Evolutionary conservation across 805 yeast genomes (phyloP).

Genomic region (Barnettozyma wickerhamii): DNA sequence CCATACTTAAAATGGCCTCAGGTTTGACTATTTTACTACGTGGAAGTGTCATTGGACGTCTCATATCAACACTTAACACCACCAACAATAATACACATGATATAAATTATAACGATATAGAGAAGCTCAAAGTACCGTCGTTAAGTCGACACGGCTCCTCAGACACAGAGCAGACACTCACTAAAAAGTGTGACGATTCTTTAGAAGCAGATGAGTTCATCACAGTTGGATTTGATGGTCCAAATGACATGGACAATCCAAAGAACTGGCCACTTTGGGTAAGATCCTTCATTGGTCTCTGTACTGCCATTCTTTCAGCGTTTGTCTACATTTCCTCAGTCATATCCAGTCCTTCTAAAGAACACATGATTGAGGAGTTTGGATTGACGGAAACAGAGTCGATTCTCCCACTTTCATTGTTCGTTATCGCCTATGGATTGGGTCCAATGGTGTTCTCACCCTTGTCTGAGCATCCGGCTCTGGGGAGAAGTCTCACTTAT

Average conservation of each 20-base stretch:
- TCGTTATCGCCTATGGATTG: slow-evolving; percentile 56
- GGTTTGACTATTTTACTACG: slow-evolving; percentile 3
- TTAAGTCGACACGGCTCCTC: too few relatives aligned
- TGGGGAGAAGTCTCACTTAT: slow-evolving; percentile 52
- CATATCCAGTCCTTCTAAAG: slow-evolving; percentile 48
- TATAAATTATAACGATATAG: too few relatives aligned
- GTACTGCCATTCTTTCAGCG: slow-evolving; percentile 43
- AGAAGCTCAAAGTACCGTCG: too few relatives aligned
- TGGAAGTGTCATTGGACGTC: slow-evolving; percentile 6
- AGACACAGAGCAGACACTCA: not conserved
- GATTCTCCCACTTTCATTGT: slow-evolving; percentile 47
- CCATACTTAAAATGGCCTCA: not conserved
- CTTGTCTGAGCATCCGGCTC: slow-evolving; percentile 46
- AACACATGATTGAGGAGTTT: slow-evolving; percentile 40
- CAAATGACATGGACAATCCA: slow-evolving; percentile 51
- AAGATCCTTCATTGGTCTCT: slow-evolving; percentile 34
- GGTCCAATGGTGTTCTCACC: slow-evolving; percentile 61
- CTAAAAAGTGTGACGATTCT: not conserved
- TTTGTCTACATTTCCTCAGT: slow-evolving; percentile 56
- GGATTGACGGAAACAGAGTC: slow-evolving; percentile 41
- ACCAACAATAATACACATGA: too few relatives aligned
- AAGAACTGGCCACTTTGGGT: slow-evolving; percentile 46
- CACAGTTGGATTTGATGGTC: slow-evolving; percentile 1
- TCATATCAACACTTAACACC: too few relatives aligned
- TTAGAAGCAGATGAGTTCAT: not conserved